Evolutionary conservation across 2,329 filamentous ascomycete genomes (phyloP).

Genomic region (Cordyceps pruinosa): DNA sequence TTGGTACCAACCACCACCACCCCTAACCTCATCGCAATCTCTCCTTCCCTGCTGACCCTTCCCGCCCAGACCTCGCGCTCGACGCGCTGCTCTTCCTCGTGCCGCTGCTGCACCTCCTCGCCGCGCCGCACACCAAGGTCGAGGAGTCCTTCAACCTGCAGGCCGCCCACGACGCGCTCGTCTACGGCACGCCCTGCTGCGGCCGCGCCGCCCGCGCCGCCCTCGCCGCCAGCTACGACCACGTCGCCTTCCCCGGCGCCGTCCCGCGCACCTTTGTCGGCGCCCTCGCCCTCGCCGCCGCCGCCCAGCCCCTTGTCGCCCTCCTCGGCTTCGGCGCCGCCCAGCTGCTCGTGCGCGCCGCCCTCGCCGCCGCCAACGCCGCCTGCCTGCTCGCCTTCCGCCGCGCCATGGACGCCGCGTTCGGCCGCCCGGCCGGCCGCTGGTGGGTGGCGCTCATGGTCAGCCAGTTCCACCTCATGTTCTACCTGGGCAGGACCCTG

Average conservation of each 20-base stretch:
- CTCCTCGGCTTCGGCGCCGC: constrained; percentile 49
- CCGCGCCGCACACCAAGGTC: constrained; percentile 89
- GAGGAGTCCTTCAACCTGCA: constrained; percentile 98
- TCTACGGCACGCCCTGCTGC: constrained; percentile 73
- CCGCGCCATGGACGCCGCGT: constrained; percentile 55
- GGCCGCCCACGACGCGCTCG: constrained; percentile 81
- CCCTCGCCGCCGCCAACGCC: constrained; percentile 73
- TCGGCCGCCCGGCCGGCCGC: constrained; percentile 59
- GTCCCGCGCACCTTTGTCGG: constrained; percentile 90
- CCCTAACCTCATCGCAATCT: background rate
- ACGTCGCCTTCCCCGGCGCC: constrained; percentile 81
- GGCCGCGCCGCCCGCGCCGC: constrained; percentile 43
- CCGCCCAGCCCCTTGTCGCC: constrained; percentile 60
- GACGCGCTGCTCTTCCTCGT: constrained; percentile 41
- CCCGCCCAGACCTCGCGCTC: constrained; percentile 19
- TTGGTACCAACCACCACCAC: background rate
- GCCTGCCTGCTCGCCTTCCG: constrained; percentile 60
- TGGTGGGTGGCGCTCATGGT: constrained; percentile 78
- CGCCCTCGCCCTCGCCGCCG: constrained; percentile 64
- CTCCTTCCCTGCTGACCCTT: background rate
- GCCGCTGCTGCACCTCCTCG: constrained; percentile 60
- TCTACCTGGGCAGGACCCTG: constrained; percentile 84
- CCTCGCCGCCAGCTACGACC: constrained; percentile 68
- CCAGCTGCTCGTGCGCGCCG: constrained; percentile 60
- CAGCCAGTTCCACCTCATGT: constrained; percentile 87